Percentiles rank a stretch among this genome's conserved stretches.
Evolutionary conservation across 306 rosid genomes (phyloP).

Genomic region (Trifolium pratense): DNA sequence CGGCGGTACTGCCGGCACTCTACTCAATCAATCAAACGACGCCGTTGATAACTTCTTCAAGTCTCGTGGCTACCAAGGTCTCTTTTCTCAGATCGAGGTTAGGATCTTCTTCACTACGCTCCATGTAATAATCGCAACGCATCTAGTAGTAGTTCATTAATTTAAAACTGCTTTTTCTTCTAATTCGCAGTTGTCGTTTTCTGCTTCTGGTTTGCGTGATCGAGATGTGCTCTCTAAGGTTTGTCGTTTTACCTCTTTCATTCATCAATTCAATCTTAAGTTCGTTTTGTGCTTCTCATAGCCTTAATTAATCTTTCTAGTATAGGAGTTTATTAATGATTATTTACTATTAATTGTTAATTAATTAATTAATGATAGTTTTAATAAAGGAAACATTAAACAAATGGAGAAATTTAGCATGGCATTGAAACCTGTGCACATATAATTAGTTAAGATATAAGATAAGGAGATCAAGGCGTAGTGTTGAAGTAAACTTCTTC

Average conservation of each 20-base stretch:
- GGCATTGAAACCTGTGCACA: constrained; percentile 7
- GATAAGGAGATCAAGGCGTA: neutral
- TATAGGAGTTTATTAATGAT: neutral
- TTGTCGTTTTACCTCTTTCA: constrained; percentile 47
- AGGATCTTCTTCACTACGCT: neutral
- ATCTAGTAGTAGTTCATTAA: neutral
- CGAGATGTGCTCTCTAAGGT: constrained; percentile 94
- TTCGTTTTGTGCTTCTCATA: constrained; percentile 1
- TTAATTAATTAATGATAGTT: no score
- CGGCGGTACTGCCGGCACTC: constrained; percentile 60
- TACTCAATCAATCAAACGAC: constrained; percentile 57
- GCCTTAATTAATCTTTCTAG: neutral
- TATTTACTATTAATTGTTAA: neutral
- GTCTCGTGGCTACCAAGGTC: constrained; percentile 80
- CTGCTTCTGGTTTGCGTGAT: constrained; percentile 80
- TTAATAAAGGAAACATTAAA: neutral
- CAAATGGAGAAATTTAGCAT: neutral
- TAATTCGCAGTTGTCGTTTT: constrained; percentile 71
- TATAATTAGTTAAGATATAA: neutral
- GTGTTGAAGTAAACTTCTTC: neutral
- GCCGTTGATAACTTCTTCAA: constrained; percentile 73
- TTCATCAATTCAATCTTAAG: constrained; percentile 39
- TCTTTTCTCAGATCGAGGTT: constrained; percentile 97
- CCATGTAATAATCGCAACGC: neutral
- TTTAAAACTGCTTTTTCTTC: neutral